Conservation (phyloP, 495 filamentous ascomycete species). For the Pyrenula aspistea region DNA sequence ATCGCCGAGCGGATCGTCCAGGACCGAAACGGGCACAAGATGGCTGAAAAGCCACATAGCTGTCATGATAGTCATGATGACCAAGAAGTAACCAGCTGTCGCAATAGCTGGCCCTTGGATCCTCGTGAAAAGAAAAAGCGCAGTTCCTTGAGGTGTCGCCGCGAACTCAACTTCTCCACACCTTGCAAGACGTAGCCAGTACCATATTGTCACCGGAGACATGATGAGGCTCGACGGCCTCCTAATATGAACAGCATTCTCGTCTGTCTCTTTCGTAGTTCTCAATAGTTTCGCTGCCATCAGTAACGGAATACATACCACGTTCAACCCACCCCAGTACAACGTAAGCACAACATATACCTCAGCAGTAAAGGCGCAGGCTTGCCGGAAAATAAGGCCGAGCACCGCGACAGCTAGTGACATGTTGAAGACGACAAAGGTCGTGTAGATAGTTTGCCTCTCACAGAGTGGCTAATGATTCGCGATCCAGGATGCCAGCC, state of each 20-base stretch:
- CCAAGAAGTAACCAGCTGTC: too few species aligned
- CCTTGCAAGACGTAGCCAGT: neutral
- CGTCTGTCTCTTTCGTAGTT: neutral
- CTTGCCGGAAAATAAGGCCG: neutral
- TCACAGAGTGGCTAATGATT: neutral
- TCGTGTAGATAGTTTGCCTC: neutral
- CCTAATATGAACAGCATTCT: neutral
- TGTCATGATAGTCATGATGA: too few species aligned
- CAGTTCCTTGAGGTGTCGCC: neutral
- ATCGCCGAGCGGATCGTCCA: too few species aligned
- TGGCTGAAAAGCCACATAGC: too few species aligned
- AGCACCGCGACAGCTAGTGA: neutral
- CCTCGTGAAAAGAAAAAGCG: neutral
- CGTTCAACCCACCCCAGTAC: neutral
- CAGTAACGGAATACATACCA: neutral
- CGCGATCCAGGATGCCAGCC: constrained; percentile 4
- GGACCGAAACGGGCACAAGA: too few species aligned
- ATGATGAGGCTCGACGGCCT: neutral
- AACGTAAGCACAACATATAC: neutral
- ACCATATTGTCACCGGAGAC: neutral
- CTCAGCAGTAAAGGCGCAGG: neutral
- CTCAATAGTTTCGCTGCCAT: neutral
- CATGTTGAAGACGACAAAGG: neutral
- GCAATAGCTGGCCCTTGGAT: too few species aligned
- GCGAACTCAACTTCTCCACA: neutral